These are phyloP conservation scores for Candida lessepsii DNA, from an alignment of 805 yeast genomes.

Conservation along the genomic window DNA sequence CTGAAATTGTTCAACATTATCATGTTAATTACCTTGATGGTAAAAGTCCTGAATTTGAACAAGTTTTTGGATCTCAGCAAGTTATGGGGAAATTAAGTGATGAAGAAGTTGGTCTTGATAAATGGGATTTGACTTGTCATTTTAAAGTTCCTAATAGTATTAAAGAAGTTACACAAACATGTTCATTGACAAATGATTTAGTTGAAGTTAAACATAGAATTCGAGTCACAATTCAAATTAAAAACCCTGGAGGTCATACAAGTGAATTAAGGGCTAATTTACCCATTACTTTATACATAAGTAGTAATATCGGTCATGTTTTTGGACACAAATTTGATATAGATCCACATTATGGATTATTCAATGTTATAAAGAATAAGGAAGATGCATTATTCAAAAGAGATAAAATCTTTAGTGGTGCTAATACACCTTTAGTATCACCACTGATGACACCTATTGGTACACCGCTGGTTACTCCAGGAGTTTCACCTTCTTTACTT, in stretches of 20 bases:
- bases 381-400: conserved; percentile 32
- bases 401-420: conserved; percentile 15
- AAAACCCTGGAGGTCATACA: conserved; percentile 49
- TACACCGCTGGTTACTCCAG: conserved; percentile 7
- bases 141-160: conserved; percentile 41
- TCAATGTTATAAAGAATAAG: conserved; percentile 19
- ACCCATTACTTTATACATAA: conserved; percentile 45
- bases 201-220: conserved; percentile 47
- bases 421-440: conserved; percentile 10
- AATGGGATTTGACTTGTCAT: conserved; percentile 45
- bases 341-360: conserved; percentile 26
- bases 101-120: conserved; percentile 28
- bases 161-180: conserved; percentile 43
- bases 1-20: conserved; percentile 31
- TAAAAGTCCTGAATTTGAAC: conserved; percentile 42
- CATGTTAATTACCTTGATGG: conserved; percentile 34
- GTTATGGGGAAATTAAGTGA: conserved; percentile 12
- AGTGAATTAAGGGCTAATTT: conserved; percentile 53
- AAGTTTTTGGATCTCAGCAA: conserved; percentile 27
- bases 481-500: conserved; percentile 5
- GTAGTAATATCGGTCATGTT: conserved; percentile 38
- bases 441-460: conserved; percentile 7
- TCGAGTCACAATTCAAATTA: conserved; percentile 42
- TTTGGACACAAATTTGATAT: conserved; percentile 33
- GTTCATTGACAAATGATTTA: conserved; percentile 38